These are phyloP conservation scores for Sechiopsis laciniata DNA, from an alignment of 306 rosid species.

Conservation along the genomic window DNA sequence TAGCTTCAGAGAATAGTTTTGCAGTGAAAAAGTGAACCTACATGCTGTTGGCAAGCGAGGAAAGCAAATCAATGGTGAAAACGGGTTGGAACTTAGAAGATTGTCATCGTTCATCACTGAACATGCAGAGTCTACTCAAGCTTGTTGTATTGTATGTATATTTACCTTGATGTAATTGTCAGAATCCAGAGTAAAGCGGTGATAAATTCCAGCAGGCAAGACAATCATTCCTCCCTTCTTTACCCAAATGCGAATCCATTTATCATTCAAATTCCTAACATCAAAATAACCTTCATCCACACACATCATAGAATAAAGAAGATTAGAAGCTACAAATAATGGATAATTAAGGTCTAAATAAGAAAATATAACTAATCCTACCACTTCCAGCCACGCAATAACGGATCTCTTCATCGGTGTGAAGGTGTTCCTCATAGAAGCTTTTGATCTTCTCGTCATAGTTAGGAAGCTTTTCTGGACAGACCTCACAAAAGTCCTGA, in stretches of 20 bases:
- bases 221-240: conserved; percentile 95
- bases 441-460: conserved; percentile 86
- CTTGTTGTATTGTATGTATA: neutral
- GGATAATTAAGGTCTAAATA: conserved; percentile 6
- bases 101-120: neutral
- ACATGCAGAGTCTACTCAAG: neutral
- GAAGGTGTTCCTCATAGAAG: conserved; percentile 90
- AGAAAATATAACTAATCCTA: conserved; percentile 27
- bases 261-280: conserved; percentile 73
- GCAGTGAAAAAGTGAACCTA: conserved; percentile 1
- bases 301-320: conserved; percentile 9
- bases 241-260: conserved; percentile 89
- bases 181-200: conserved; percentile 90
- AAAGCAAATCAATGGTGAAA: neutral
- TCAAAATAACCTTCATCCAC: conserved; percentile 78
- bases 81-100: neutral
- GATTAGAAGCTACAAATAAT: conserved; percentile 23
- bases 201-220: conserved; percentile 95
- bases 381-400: conserved; percentile 89
- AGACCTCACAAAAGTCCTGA: conserved; percentile 90
- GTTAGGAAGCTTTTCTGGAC: conserved; percentile 88
- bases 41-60: neutral
- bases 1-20: neutral
- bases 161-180: conserved; percentile 84
- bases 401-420: conserved; percentile 97